Conservation (phyloP, 371 early-diverging fungal genomes). For the Mucor saturninus region DNA sequence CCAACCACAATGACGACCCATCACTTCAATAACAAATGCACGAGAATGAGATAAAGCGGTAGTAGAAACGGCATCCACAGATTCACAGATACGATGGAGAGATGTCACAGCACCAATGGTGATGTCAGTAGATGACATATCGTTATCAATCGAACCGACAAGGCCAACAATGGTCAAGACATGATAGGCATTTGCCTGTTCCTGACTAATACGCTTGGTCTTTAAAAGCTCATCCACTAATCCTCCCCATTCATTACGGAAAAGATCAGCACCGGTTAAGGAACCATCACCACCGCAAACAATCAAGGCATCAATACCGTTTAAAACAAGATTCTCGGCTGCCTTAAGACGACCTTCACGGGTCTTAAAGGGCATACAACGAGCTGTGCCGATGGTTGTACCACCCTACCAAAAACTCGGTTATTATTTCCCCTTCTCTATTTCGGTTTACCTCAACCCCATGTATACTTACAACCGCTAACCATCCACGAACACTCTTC, state of each 20-base stretch:
- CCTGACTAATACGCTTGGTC: constrained; percentile 56
- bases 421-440: neutral
- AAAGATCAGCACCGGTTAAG: constrained; percentile 94
- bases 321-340: constrained; percentile 85
- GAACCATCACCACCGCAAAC: constrained; percentile 99
- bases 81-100: constrained; percentile 97
- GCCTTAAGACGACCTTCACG: constrained; percentile 90
- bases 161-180: constrained; percentile 94
- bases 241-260: constrained; percentile 93
- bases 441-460: neutral
- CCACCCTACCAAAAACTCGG: constrained; percentile 75
- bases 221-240: constrained; percentile 79
- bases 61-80: constrained; percentile 92
- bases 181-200: constrained; percentile 62
- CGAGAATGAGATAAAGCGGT: constrained; percentile 98
- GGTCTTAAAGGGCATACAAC: constrained; percentile 88
- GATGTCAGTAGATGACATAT: constrained; percentile 96
- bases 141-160: constrained; percentile 97
- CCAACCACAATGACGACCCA: constrained; percentile 99
- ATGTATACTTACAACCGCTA: constrained; percentile 67
- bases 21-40: constrained; percentile 99
- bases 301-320: constrained; percentile 94
- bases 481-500: constrained; percentile 90
- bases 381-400: constrained; percentile 97
- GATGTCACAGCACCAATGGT: constrained; percentile 98